phyloP scores from a whole-genome alignment of 139 green algal genomes.

The Coelastrella sp. region DNA sequence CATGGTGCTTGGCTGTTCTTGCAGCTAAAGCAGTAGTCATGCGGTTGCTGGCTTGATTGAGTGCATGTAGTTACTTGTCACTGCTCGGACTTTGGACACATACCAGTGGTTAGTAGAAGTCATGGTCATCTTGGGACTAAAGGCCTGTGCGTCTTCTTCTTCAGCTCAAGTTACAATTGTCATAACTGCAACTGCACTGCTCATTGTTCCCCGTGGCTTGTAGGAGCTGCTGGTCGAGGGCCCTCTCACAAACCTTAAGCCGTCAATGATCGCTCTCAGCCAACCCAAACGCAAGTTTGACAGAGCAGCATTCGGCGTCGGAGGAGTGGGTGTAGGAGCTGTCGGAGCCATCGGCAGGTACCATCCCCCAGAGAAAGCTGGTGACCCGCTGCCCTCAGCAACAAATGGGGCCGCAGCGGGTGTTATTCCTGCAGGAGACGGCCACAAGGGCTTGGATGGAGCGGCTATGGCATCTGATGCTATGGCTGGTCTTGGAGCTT shows the following conservation, averaged over 20 bases:
- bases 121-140: background rate
- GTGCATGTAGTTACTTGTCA: too few relatives aligned
- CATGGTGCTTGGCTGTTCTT: too few relatives aligned
- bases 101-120: background rate
- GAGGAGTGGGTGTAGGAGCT: constrained; percentile 50
- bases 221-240: constrained; percentile 90
- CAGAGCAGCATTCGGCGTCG: constrained; percentile 75
- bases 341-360: constrained; percentile 66
- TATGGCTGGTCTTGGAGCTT: too few relatives aligned
- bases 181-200: background rate
- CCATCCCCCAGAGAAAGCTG: constrained; percentile 69
- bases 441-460: too few relatives aligned
- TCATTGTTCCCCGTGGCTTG: background rate
- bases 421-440: too few relatives aligned
- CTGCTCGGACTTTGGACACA: too few relatives aligned
- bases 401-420: too few relatives aligned
- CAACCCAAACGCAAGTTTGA: constrained; percentile 77
- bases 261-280: constrained; percentile 88
- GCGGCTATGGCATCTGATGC: too few relatives aligned
- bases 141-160: background rate
- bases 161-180: background rate
- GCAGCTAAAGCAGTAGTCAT: too few relatives aligned
- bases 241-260: constrained; percentile 93
- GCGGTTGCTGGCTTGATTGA: too few relatives aligned
- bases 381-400: constrained; percentile 46